Percentiles rank a stretch among this genome's conserved stretches.
These are phyloP conservation scores for Aspergillus sp. DNA, from an alignment of 2,329 filamentous ascomycete genomes.

Conservation along the genomic window DNA sequence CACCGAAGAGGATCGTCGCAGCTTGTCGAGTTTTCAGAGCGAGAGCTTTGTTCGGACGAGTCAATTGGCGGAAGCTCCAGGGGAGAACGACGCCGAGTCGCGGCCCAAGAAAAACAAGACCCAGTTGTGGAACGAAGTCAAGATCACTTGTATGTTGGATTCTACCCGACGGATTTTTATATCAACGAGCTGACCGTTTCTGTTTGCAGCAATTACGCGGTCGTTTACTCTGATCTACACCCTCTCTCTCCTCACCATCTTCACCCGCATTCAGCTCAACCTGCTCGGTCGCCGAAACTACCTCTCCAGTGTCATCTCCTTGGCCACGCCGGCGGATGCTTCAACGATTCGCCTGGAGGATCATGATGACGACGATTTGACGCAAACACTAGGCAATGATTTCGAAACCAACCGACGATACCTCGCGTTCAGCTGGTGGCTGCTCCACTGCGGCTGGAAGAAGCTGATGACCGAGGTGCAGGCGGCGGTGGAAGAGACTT, in stretches of 20 bases:
- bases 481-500: constrained; percentile 82
- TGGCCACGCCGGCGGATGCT: constrained; percentile 72
- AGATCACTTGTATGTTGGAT: constrained; percentile 73
- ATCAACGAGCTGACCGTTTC: constrained; percentile 11
- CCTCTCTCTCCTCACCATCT: constrained; percentile 80
- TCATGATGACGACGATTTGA: constrained; percentile 87
- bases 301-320: constrained; percentile 87
- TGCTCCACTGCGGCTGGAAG: constrained; percentile 86
- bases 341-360: constrained; percentile 87
- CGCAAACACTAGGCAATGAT: constrained; percentile 84
- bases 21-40: constrained; percentile 72
- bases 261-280: constrained; percentile 95
- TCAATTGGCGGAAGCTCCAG: constrained; percentile 63
- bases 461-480: constrained; percentile 79
- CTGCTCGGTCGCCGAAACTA: constrained; percentile 94
- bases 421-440: constrained; percentile 96
- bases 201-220: constrained; percentile 73
- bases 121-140: constrained; percentile 96
- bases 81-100: constrained; percentile 46
- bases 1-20: constrained; percentile 79
- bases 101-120: constrained; percentile 76
- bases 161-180: neutral
- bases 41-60: constrained; percentile 82
- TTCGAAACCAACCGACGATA: constrained; percentile 96
- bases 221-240: constrained; percentile 92